Percentiles rank a stretch among this genome's conserved stretches.
Conservation (phyloP, 805 yeast genomes). For the Candida pini region DNA sequence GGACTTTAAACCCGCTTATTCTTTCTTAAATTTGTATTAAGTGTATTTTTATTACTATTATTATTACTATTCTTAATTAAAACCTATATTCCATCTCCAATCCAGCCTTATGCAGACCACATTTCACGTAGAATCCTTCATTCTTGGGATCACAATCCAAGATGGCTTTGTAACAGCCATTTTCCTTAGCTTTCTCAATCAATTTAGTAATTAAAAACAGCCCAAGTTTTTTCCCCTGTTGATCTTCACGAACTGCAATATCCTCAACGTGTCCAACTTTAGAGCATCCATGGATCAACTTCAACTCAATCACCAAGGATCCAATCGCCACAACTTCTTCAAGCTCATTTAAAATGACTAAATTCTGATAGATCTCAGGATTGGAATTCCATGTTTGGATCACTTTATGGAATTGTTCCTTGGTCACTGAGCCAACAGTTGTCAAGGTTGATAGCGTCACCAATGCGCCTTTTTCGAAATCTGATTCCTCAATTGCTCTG, state of each 20-base stretch:
- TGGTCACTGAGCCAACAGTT: slow-evolving; percentile 69
- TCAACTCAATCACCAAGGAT: slow-evolving; percentile 70
- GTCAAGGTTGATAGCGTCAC: slow-evolving; percentile 66
- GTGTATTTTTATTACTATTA: not conserved
- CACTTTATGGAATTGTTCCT: slow-evolving; percentile 42
- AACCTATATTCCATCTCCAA: slow-evolving; percentile 60
- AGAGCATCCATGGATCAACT: slow-evolving; percentile 80
- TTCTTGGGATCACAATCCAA: slow-evolving; percentile 85
- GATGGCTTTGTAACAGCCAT: slow-evolving; percentile 83
- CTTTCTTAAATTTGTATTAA: not conserved
- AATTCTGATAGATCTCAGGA: slow-evolving; percentile 54
- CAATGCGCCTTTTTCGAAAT: slow-evolving; percentile 58
- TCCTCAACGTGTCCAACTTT: slow-evolving; percentile 93
- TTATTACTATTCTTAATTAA: slow-evolving; percentile 6
- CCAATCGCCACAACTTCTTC: slow-evolving; percentile 77
- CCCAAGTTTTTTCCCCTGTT: slow-evolving; percentile 86
- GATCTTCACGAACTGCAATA: slow-evolving; percentile 66
- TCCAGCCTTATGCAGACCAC: slow-evolving; percentile 68
- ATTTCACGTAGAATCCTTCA: slow-evolving; percentile 80
- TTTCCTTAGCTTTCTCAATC: slow-evolving; percentile 48
- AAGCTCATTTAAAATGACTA: slow-evolving; percentile 54
- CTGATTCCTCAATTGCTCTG: slow-evolving; percentile 50
- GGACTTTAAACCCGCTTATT: not conserved
- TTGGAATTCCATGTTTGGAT: slow-evolving; percentile 53
- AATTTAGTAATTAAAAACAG: slow-evolving; percentile 56